Conservation (phyloP, 1,139 yeast species). For the Lodderomyces orthopsilosis region DNA sequence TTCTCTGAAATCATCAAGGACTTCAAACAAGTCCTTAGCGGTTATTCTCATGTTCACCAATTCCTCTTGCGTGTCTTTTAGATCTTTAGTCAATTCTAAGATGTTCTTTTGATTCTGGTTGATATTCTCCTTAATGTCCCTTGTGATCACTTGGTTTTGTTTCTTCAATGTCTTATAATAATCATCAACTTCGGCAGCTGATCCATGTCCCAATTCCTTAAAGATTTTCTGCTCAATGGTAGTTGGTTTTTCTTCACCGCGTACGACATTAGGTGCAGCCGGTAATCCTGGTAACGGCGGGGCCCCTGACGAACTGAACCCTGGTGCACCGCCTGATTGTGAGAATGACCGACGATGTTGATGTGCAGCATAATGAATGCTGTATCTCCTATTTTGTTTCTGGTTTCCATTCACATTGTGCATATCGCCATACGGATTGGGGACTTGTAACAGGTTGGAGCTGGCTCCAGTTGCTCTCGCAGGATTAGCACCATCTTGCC, state of each 20-base stretch:
- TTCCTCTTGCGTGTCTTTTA: constrained; percentile 62
- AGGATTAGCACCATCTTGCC: neutral
- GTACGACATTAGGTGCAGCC: constrained; percentile 7
- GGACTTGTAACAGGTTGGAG: constrained; percentile 11
- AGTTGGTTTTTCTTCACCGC: neutral
- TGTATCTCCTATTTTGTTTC: constrained; percentile 34
- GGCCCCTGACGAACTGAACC: constrained; percentile 26
- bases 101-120: constrained; percentile 74
- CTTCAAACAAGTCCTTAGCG: constrained; percentile 59
- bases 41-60: constrained; percentile 58
- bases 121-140: constrained; percentile 63
- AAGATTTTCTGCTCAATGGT: constrained; percentile 41
- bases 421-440: constrained; percentile 18
- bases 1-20: constrained; percentile 64
- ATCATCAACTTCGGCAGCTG: constrained; percentile 71
- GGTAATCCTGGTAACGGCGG: constrained; percentile 39
- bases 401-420: constrained; percentile 16
- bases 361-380: constrained; percentile 46
- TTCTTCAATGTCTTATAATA: constrained; percentile 58
- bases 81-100: constrained; percentile 62
- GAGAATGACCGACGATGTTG: constrained; percentile 31
- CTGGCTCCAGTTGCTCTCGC: neutral
- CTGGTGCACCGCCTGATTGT: constrained; percentile 14
- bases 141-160: constrained; percentile 53
- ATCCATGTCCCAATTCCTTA: constrained; percentile 57